Base-by-base conservation (phyloP, 306 rosid species). In the Corylus americana region DNA sequence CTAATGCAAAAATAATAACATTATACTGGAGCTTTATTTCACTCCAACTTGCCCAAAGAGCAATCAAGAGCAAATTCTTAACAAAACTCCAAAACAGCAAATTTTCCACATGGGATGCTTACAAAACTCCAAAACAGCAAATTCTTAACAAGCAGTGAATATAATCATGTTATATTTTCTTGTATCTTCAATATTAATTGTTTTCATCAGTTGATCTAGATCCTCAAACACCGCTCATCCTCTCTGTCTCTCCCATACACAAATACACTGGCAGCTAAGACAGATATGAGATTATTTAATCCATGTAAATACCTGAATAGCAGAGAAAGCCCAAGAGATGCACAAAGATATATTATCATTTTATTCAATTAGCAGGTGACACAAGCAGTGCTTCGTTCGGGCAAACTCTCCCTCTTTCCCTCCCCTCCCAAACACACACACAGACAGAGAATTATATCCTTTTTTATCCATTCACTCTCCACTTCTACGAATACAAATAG, bases 31-130 rank as follows among this genome's bases (percentile, higher is more conserved):
- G 71, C 71, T 67, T 17, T 39, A 39, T 67, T 67, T 59, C 37
- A 39, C 48, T 67, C 71, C 11, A 45, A 67, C 22, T 67, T 17
- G 71, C 49, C 71, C 71, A 67, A 67, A 39, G 71, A 39, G 71
- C 71, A 67, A 67, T 39, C 25, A 17, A 67, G 71, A 39, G 20
- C 22, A 44, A 10, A 37, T 27, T 27, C 25, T 35, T 42, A 22
- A 37, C 8, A 8, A 66, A 17, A 17, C 47, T 45, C 20, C 2
- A 64, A 66, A 8, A 35, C 42, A 63, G 16, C 44, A 39, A 63
- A 44, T 7, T 66, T 18, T 8, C 8, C 45, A 13, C 16, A 63
- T 66, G 12, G 39, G n/a, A 37, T 27, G 49, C 25, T 35, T 42
- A 37, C 8, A 8, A 66, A 17, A 17, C 47, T 45, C 20, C 2